Evolutionary conservation across 2,329 filamentous ascomycete species (phyloP).

Genomic region (Arthroderma sp.): DNA sequence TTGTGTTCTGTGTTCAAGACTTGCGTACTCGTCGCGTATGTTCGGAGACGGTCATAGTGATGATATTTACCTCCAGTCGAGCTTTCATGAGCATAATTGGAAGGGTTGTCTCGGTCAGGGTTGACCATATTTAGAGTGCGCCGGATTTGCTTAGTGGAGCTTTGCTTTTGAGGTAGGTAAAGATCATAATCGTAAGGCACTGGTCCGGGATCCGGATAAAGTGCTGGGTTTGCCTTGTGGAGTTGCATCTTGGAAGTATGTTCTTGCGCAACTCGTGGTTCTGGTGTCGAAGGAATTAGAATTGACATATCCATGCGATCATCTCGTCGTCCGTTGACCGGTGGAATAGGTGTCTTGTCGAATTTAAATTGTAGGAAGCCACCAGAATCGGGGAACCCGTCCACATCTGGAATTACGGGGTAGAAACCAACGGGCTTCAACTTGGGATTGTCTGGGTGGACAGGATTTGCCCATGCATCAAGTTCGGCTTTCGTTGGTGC

Average conservation of each 20-base stretch:
- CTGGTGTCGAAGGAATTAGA: slow-evolving; percentile 41
- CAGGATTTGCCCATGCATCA: slow-evolving; percentile 48
- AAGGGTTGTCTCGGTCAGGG: slow-evolving; percentile 42
- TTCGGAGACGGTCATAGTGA: slow-evolving; percentile 45
- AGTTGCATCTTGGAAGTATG: slow-evolving; percentile 39
- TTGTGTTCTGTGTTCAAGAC: slow-evolving; percentile 39
- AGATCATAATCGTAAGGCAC: slow-evolving; percentile 49
- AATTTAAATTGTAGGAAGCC: slow-evolving; percentile 52
- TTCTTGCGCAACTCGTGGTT: slow-evolving; percentile 37
- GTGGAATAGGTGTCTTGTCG: slow-evolving; percentile 45
- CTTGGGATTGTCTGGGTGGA: slow-evolving; percentile 47
- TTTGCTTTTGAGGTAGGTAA: slow-evolving; percentile 42
- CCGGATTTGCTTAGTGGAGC: slow-evolving; percentile 41
- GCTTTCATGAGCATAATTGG: slow-evolving; percentile 37
- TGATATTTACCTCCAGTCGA: slow-evolving; percentile 37
- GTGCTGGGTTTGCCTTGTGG: slow-evolving; percentile 38
- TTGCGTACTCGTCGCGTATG: slow-evolving; percentile 49
- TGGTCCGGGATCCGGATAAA: slow-evolving; percentile 41
- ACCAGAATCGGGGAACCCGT: slow-evolving; percentile 47
- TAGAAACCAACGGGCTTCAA: slow-evolving; percentile 49
- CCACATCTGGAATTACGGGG: slow-evolving; percentile 49
- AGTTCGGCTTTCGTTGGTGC: slow-evolving; percentile 43
- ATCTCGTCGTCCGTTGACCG: slow-evolving; percentile 41
- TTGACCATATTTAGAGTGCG: slow-evolving; percentile 45
- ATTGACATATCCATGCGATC: slow-evolving; percentile 48